Percentiles rank a stretch among this genome's conserved stretches.
These are phyloP conservation scores for Melampsora americana DNA, from an alignment of 1,284 basidiomycete species.

Conservation along the genomic window DNA sequence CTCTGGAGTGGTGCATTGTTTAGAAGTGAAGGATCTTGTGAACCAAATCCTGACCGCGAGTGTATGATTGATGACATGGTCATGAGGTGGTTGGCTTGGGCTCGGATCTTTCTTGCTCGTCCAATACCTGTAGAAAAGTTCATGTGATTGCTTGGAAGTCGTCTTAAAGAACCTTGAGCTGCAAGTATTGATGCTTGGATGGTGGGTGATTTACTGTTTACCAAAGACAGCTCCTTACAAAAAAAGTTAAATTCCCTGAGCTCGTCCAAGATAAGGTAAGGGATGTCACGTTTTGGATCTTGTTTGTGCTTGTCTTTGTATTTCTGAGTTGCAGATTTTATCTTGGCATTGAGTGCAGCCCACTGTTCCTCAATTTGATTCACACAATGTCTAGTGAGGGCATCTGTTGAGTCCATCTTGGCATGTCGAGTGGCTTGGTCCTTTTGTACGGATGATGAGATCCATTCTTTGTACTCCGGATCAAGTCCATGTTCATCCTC, in stretches of 20 bases:
- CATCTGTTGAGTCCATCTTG: too few relatives aligned
- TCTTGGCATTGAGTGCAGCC: too few relatives aligned
- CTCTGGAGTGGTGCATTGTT: constrained; percentile 1
- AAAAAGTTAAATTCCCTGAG: constrained; percentile 21
- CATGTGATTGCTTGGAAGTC: not conserved
- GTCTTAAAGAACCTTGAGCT: constrained; percentile 14
- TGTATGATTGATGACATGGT: not conserved
- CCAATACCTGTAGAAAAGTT: constrained; percentile 7
- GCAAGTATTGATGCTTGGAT: constrained; percentile 17
- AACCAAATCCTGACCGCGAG: not conserved
- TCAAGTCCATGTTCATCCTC: too few relatives aligned
- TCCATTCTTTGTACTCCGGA: too few relatives aligned
- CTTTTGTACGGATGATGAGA: too few relatives aligned
- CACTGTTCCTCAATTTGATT: too few relatives aligned
- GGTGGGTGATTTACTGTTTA: not conserved
- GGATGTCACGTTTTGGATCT: constrained; percentile 7
- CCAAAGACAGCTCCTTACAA: not conserved
- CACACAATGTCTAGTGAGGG: too few relatives aligned
- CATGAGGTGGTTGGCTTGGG: constrained; percentile 15
- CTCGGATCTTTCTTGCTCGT: constrained; percentile 4
- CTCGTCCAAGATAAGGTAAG: constrained; percentile 6
- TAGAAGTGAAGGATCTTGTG: constrained; percentile 12
- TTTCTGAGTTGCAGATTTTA: too few relatives aligned
- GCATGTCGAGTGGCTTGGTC: too few relatives aligned
- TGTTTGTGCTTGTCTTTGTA: not conserved